These are phyloP conservation scores for Microsporum canis DNA, from an alignment of 2,329 filamentous ascomycete species.

Conservation along the genomic window DNA sequence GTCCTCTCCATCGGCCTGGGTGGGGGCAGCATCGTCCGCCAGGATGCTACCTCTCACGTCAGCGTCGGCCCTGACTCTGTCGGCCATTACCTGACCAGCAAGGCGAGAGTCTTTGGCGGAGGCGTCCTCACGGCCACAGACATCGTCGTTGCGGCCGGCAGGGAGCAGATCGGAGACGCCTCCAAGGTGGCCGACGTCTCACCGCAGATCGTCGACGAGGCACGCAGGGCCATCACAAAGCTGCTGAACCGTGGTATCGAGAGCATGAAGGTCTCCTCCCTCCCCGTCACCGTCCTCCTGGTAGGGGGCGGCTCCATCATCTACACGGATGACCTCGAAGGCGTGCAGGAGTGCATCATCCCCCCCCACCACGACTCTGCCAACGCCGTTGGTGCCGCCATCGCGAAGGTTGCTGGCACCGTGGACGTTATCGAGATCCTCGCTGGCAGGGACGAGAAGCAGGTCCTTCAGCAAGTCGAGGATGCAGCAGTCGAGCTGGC, in stretches of 20 bases:
- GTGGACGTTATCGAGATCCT: slow-evolving; percentile 43
- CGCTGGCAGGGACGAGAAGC: slow-evolving; percentile 21
- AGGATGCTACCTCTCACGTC: slow-evolving; percentile 24
- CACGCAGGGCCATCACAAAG: slow-evolving; percentile 31
- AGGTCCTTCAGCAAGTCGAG: slow-evolving; percentile 17
- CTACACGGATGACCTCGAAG: slow-evolving; percentile 38
- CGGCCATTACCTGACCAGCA: slow-evolving; percentile 44
- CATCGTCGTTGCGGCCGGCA: slow-evolving; percentile 32
- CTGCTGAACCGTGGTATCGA: slow-evolving; percentile 45
- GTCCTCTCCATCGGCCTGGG: slow-evolving; percentile 47
- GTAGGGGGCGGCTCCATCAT: slow-evolving; percentile 49
- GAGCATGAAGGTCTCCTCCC: slow-evolving; percentile 46
- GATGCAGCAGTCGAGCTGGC: slow-evolving; percentile 17
- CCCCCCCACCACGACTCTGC: slow-evolving; percentile 46
- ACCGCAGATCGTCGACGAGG: slow-evolving; percentile 15
- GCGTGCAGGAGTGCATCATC: slow-evolving; percentile 41
- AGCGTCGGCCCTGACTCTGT: slow-evolving; percentile 53
- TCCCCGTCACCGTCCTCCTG: slow-evolving; percentile 42
- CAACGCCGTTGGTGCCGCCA: slow-evolving; percentile 51
- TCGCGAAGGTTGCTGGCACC: slow-evolving; percentile 44
- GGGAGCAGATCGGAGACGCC: slow-evolving; percentile 19
- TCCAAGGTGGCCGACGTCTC: slow-evolving; percentile 16
- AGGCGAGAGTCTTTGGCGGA: slow-evolving; percentile 48
- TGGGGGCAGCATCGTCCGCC: slow-evolving; percentile 40
- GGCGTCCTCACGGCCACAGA: slow-evolving; percentile 50